phyloP scores from a whole-genome alignment of 2,329 filamentous ascomycete genomes.

The Fusarium secorum region DNA sequence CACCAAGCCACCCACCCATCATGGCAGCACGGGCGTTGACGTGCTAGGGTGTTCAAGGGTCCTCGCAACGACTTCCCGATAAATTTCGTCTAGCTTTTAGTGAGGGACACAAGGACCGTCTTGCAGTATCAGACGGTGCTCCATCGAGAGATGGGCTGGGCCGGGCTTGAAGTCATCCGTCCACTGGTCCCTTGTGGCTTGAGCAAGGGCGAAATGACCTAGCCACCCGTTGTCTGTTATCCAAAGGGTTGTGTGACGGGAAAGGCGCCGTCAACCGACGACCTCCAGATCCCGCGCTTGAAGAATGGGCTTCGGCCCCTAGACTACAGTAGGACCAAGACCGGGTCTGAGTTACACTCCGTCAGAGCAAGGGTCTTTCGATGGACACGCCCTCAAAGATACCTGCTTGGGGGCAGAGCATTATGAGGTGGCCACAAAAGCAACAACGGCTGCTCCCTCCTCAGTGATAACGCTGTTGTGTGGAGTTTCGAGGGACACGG shows the following conservation, averaged over 20 bases:
- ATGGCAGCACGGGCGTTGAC: background rate
- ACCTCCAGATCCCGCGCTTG: constrained; percentile 20
- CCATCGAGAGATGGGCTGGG: background rate
- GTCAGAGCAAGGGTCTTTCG: background rate
- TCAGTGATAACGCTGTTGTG: background rate
- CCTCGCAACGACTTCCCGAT: constrained; percentile 30
- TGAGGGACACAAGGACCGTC: constrained; percentile 1
- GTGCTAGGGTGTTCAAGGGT: background rate
- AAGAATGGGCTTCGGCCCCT: constrained; percentile 4
- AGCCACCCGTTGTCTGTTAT: constrained; percentile 2
- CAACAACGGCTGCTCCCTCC: background rate
- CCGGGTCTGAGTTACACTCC: constrained; percentile 2
- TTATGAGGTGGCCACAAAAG: background rate
- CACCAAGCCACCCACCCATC: constrained; percentile 4
- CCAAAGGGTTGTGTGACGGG: constrained; percentile 15
- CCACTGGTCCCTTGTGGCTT: constrained; percentile 29
- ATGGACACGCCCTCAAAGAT: background rate
- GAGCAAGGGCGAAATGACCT: constrained; percentile 11
- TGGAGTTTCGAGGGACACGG: background rate
- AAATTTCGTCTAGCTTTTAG: background rate
- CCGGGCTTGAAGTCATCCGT: constrained; percentile 2
- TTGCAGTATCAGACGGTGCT: background rate
- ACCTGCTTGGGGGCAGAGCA: background rate
- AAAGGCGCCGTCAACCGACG: constrained; percentile 13
- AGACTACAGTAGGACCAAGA: background rate